A percentile compares a stretch with the other conserved stretches of the same genome.
These are phyloP conservation scores for Babesia bovis DNA, from an alignment of 169 alveolate species.

Conservation along the genomic window DNA sequence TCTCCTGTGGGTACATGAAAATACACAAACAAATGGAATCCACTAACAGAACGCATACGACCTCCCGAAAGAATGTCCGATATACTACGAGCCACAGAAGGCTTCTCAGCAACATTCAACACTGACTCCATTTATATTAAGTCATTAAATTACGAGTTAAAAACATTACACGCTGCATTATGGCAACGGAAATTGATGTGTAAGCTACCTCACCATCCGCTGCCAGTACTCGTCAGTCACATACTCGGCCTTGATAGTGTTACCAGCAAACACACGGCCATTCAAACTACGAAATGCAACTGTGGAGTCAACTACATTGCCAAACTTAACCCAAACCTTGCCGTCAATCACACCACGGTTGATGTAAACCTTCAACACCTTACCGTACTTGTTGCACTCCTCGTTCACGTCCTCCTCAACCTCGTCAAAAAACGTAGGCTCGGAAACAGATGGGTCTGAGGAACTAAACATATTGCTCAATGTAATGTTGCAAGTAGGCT, in stretches of 20 bases:
- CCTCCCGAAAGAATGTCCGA: slow-evolving; percentile 88
- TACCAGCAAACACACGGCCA: slow-evolving; percentile 86
- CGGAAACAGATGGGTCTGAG: slow-evolving; percentile 71
- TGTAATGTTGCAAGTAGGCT: slow-evolving; percentile 69
- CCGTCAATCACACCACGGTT: slow-evolving; percentile 78
- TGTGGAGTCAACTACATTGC: slow-evolving; percentile 68
- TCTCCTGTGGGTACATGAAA: slow-evolving; percentile 37
- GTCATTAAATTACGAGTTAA: slow-evolving; percentile 10
- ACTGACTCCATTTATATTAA: slow-evolving; percentile 55
- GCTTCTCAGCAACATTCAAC: slow-evolving; percentile 96
- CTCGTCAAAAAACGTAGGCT: slow-evolving; percentile 80
- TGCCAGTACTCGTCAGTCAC: slow-evolving; percentile 73
- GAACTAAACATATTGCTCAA: slow-evolving; percentile 84
- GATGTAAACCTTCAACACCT: slow-evolving; percentile 76
- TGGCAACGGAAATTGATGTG: too few species aligned
- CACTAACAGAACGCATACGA: slow-evolving; percentile 39
- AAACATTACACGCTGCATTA: too few species aligned
- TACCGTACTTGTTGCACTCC: slow-evolving; percentile 87
- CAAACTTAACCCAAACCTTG: slow-evolving; percentile 81
- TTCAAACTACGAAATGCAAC: slow-evolving; percentile 74
- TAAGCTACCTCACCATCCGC: slow-evolving; percentile 13
- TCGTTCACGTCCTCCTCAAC: slow-evolving; percentile 85
- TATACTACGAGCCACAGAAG: slow-evolving; percentile 96
- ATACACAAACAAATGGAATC: neutral
- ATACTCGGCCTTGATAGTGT: slow-evolving; percentile 74